These are phyloP conservation scores for Talaromyces sp. DNA, from an alignment of 2,329 filamentous ascomycete species.

Conservation along the genomic window DNA sequence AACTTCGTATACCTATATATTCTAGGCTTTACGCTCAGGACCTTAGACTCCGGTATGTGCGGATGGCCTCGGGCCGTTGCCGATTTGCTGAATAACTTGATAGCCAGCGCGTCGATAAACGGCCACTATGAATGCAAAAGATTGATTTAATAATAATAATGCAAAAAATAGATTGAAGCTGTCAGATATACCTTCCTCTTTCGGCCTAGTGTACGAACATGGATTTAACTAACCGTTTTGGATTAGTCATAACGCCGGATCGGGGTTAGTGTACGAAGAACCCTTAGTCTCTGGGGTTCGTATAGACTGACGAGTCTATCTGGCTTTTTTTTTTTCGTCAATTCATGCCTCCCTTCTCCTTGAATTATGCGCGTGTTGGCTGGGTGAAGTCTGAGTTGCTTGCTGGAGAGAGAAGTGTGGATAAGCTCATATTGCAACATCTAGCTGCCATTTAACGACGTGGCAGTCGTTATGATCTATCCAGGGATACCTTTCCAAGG, in stretches of 20 bases:
- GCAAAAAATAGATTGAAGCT: not conserved
- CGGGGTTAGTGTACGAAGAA: slow-evolving; percentile 4
- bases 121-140: no score
- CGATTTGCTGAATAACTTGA: no score
- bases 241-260: not conserved
- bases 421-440: not conserved
- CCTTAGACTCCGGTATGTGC: no score
- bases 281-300: not conserved
- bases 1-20: not conserved
- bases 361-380: not conserved
- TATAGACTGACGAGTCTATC: not conserved
- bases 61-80: no score
- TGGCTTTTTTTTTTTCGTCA: not conserved
- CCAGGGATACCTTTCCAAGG: no score
- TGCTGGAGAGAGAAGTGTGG: not conserved
- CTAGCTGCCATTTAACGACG: not conserved
- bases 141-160: no score
- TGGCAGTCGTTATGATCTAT: not conserved
- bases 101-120: no score
- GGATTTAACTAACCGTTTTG: not conserved
- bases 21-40: no score
- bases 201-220: not conserved
- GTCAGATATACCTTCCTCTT: not conserved
- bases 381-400: no score
- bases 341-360: not conserved